phyloP scores from a whole-genome alignment of 2,329 filamentous ascomycete genomes.

The Myriangium duriaei region DNA sequence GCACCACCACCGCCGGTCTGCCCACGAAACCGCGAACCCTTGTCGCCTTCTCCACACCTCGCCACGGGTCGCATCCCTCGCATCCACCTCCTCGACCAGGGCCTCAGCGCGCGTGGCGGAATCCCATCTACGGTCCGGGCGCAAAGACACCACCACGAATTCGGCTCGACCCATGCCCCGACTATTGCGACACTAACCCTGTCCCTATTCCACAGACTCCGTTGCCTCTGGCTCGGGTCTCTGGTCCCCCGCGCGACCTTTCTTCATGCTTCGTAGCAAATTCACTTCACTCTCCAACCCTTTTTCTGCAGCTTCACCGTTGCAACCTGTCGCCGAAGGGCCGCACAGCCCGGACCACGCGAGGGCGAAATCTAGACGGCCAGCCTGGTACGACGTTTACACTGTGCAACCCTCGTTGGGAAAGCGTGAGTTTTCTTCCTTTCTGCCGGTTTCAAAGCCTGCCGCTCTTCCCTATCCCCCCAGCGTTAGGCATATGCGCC shows the following conservation, averaged over 20 bases:
- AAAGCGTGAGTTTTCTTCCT: slow-evolving; percentile 8
- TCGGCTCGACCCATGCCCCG: slow-evolving; percentile 7
- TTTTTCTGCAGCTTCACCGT: slow-evolving; percentile 8
- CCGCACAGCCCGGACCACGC: background rate
- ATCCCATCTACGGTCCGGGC: slow-evolving; percentile 6
- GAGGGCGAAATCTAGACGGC: slow-evolving; percentile 1
- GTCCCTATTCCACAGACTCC: slow-evolving; percentile 4
- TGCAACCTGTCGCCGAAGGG: slow-evolving; percentile 1
- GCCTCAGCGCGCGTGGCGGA: background rate
- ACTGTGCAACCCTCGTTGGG: slow-evolving; percentile 2
- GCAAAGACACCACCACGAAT: slow-evolving; percentile 7
- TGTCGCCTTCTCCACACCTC: background rate
- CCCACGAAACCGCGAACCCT: too few species aligned
- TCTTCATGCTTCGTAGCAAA: slow-evolving; percentile 8
- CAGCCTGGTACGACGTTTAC: slow-evolving; percentile 8
- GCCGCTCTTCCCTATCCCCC: slow-evolving; percentile 7
- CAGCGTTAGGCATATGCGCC: slow-evolving; percentile 9
- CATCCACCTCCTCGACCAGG: slow-evolving; percentile 2
- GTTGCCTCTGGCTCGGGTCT: slow-evolving; percentile 2
- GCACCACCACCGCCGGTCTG: too few species aligned
- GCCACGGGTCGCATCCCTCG: slow-evolving; percentile 3
- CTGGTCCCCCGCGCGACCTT: background rate
- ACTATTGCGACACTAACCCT: slow-evolving; percentile 8
- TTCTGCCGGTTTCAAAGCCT: slow-evolving; percentile 5
- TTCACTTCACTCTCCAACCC: slow-evolving; percentile 8